Conservation (phyloP, 441 rosid species). For the Macaranga tanarius region DNA sequence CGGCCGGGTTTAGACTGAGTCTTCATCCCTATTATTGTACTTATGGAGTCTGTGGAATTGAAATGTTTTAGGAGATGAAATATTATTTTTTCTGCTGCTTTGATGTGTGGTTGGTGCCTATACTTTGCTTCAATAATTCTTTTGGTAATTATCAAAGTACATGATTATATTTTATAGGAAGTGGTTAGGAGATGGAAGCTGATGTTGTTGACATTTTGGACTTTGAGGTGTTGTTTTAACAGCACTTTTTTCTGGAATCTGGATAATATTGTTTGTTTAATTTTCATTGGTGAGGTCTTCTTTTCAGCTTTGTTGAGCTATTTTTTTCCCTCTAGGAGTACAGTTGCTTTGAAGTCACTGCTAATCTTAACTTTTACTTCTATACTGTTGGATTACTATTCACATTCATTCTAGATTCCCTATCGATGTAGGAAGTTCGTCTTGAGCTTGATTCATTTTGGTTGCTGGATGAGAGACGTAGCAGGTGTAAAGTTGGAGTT, state of each 20-base stretch:
- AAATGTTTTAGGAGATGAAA: not conserved
- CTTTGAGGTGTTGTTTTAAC: not conserved
- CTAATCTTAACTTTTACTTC: not conserved
- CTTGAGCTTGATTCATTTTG: not conserved
- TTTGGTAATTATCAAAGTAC: too few relatives aligned
- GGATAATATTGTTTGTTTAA: not conserved
- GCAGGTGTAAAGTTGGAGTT: not conserved
- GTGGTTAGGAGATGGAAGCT: too few relatives aligned
- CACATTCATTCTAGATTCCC: not conserved
- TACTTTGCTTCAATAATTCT: too few relatives aligned
- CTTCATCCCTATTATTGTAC: too few relatives aligned
- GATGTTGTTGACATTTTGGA: too few relatives aligned
- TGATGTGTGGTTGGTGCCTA: too few relatives aligned
- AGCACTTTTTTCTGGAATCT: not conserved
- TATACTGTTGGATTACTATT: not conserved
- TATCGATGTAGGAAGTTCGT: not conserved
- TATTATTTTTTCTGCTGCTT: not conserved
- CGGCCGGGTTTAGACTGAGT: too few relatives aligned
- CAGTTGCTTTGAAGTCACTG: not conserved
- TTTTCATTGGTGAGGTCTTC: not conserved
- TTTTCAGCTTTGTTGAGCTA: not conserved
- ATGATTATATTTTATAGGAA: too few relatives aligned
- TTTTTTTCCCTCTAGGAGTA: not conserved
- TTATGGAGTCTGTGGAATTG: too few relatives aligned
- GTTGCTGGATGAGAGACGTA: not conserved